Percentiles rank a stretch among this genome's conserved stretches.
These are phyloP conservation scores for Agarophyton chilense DNA, from an alignment of 23 red algal genomes.

Conservation along the genomic window DNA sequence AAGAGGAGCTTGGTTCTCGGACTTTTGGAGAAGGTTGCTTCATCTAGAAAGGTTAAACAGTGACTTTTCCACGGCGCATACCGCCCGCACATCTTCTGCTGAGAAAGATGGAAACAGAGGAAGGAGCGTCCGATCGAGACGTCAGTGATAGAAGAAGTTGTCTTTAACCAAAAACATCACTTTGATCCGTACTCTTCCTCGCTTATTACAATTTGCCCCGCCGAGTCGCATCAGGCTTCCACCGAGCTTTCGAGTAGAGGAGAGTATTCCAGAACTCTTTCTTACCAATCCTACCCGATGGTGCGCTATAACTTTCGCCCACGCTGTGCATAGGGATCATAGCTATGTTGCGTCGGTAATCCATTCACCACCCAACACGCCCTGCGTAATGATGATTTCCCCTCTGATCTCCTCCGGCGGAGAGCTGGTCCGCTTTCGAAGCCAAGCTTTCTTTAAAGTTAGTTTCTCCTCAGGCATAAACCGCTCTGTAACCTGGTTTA, in stretches of 20 bases:
- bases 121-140: not conserved
- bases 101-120: slow-evolving; percentile 20
- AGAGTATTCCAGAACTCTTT: not conserved
- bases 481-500: not conserved
- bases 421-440: slow-evolving; percentile 44
- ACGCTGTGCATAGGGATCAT: slow-evolving; percentile 11
- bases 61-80: slow-evolving; percentile 32
- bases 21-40: slow-evolving; percentile 66
- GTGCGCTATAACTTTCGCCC: slow-evolving; percentile 19
- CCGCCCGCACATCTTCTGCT: not conserved
- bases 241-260: slow-evolving; percentile 16
- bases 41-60: slow-evolving; percentile 30
- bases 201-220: slow-evolving; percentile 41
- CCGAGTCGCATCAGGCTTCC: slow-evolving; percentile 30
- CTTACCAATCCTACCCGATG: slow-evolving; percentile 7
- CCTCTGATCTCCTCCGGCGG: slow-evolving; percentile 14
- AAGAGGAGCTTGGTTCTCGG: slow-evolving; percentile 29
- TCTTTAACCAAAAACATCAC: not conserved
- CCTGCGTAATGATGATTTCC: not conserved
- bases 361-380: slow-evolving; percentile 8
- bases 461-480: not conserved
- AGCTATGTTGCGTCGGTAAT: slow-evolving; percentile 23
- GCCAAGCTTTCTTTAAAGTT: not conserved
- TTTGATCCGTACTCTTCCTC: slow-evolving; percentile 1
- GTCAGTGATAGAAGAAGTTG: slow-evolving; percentile 10